Evolutionary conservation across 306 rosid species (phyloP).

Genomic region (Hippophae rhamnoides): DNA sequence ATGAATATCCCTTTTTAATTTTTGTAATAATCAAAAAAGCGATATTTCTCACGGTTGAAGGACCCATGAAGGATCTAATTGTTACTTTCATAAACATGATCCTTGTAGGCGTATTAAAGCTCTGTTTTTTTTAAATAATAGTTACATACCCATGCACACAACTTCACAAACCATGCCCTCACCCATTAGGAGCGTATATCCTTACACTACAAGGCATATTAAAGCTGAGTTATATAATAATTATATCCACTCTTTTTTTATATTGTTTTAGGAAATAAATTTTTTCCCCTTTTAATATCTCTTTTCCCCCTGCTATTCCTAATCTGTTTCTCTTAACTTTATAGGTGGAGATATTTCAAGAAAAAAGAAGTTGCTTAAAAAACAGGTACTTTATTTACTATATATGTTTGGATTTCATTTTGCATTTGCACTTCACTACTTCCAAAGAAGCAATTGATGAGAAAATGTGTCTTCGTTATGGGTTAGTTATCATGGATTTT

Average conservation of each 20-base stretch:
- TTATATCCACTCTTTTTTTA: neutral
- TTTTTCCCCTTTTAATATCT: neutral
- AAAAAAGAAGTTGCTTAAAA: slow-evolving; percentile 82
- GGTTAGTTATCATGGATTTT: too few relatives aligned
- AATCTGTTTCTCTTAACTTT: slow-evolving; percentile 5
- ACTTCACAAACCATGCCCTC: too few relatives aligned
- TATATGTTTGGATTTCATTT: neutral
- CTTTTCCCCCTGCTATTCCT: neutral
- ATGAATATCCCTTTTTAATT: neutral
- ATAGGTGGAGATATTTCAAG: slow-evolving; percentile 79
- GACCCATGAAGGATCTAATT: neutral
- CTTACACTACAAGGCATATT: neutral
- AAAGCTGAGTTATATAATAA: neutral
- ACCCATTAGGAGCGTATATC: too few relatives aligned
- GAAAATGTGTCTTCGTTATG: too few relatives aligned
- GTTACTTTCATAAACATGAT: neutral
- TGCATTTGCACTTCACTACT: neutral
- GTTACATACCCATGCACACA: neutral
- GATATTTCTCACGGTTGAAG: neutral
- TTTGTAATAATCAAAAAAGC: neutral
- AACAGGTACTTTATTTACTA: slow-evolving; percentile 43
- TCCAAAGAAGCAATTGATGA: too few relatives aligned
- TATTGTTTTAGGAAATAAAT: neutral
- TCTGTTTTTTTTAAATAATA: neutral
- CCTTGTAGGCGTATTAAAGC: neutral